Evolutionary conservation across 768 basidiomycete genomes (phyloP).

Genomic region (Rhizopogon rudus): DNA sequence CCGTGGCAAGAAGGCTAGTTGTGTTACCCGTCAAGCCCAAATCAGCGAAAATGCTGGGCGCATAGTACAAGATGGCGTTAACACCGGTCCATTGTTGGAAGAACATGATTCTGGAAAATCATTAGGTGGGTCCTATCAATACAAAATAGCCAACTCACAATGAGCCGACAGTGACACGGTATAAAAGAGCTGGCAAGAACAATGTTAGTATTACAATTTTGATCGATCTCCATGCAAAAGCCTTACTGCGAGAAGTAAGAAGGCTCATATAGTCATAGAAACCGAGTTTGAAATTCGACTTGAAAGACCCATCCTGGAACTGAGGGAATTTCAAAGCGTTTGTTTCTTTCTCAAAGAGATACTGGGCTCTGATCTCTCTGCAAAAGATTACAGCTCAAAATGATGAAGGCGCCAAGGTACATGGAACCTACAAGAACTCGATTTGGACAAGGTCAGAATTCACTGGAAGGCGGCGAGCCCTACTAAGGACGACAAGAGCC

Average conservation of each 20-base stretch:
- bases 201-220: not conserved
- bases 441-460: constrained; percentile 66
- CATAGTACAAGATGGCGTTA: constrained; percentile 75
- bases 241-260: constrained; percentile 36
- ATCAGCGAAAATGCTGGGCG: constrained; percentile 59
- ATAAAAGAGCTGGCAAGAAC: constrained; percentile 43
- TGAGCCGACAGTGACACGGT: constrained; percentile 58
- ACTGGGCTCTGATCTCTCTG: constrained; percentile 70
- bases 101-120: constrained; percentile 52
- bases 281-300: constrained; percentile 58
- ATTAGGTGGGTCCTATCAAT: not conserved
- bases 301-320: constrained; percentile 55
- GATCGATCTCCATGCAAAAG: constrained; percentile 9
- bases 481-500: constrained; percentile 58
- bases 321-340: constrained; percentile 52
- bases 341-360: constrained; percentile 68
- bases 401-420: not conserved
- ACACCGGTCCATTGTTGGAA: constrained; percentile 85
- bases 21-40: constrained; percentile 62
- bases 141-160: constrained; percentile 29
- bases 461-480: constrained; percentile 48
- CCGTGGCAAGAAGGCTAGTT: constrained; percentile 52
- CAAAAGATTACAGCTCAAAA: not conserved
- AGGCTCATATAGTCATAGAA: constrained; percentile 59
- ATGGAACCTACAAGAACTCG: constrained; percentile 58